These are phyloP conservation scores for Pseudoturritis turrita DNA, from an alignment of 345 rosid species.

Conservation along the genomic window DNA sequence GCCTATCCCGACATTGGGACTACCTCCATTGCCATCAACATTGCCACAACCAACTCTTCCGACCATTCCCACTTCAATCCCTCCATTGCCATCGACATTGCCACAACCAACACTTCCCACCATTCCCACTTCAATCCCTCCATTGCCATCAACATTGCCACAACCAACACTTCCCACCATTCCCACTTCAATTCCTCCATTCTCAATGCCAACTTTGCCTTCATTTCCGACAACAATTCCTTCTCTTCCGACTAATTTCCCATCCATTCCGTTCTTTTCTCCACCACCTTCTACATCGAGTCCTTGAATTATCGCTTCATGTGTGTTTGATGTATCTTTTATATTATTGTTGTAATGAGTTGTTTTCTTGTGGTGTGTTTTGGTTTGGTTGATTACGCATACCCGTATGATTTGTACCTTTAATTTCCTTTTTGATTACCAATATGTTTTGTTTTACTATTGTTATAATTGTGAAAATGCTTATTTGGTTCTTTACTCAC, in stretches of 20 bases:
- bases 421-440: not conserved
- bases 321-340: not conserved
- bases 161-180: not conserved
- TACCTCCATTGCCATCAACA: conserved; percentile 16
- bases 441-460: not conserved
- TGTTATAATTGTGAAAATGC: not conserved
- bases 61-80: not conserved
- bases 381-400: not conserved
- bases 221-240: not conserved
- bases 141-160: conserved; percentile 6
- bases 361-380: not conserved
- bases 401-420: not conserved
- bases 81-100: too few species aligned
- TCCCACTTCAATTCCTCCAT: not conserved
- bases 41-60: conserved; percentile 11
- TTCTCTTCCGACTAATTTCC: conserved; percentile 10
- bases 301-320: conserved; percentile 7
- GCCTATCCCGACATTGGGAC: conserved; percentile 19
- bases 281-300: conserved; percentile 13
- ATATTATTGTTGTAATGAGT: not conserved
- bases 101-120: not conserved
- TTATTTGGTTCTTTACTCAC: too few species aligned
- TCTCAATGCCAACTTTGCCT: conserved; percentile 12
- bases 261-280: conserved; percentile 12
- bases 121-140: not conserved